phyloP scores from a whole-genome alignment of 2,329 filamentous ascomycete species.

The Dissoconium aciculare region DNA sequence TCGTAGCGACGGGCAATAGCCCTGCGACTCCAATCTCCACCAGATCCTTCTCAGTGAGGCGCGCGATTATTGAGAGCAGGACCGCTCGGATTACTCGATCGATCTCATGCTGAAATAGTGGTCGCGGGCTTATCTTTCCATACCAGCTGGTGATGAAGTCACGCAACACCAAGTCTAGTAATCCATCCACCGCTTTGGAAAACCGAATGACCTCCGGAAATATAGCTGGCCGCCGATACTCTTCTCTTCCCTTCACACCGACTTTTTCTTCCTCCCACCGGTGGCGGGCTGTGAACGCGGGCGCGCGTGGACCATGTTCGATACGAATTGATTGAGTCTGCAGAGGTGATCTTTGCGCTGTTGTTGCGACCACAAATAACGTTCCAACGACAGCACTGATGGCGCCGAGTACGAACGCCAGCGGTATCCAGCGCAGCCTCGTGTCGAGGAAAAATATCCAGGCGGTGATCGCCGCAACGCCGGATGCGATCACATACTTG shows the following conservation, averaged over 20 bases:
- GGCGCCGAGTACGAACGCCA: slow-evolving; percentile 63
- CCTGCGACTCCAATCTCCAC: slow-evolving; percentile 69
- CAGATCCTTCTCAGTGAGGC: slow-evolving; percentile 61
- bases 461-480: slow-evolving; percentile 59
- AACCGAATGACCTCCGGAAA: slow-evolving; percentile 63
- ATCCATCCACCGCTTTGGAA: slow-evolving; percentile 62
- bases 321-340: slow-evolving; percentile 7
- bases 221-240: slow-evolving; percentile 54
- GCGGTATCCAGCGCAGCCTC: slow-evolving; percentile 65
- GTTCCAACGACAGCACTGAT: slow-evolving; percentile 40
- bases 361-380: slow-evolving; percentile 46
- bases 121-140: slow-evolving; percentile 63
- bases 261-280: slow-evolving; percentile 58
- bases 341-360: slow-evolving; percentile 33
- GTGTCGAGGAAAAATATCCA: slow-evolving; percentile 79
- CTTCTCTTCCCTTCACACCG: slow-evolving; percentile 48
- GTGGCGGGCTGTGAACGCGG: slow-evolving; percentile 19
- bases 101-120: slow-evolving; percentile 71
- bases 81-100: slow-evolving; percentile 65
- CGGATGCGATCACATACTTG: slow-evolving; percentile 55
- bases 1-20: slow-evolving; percentile 74
- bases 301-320: slow-evolving; percentile 9
- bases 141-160: slow-evolving; percentile 91
- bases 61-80: slow-evolving; percentile 54
- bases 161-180: slow-evolving; percentile 61